Conservation (phyloP, 2,329 filamentous ascomycete species). For the Beauveria medogensis region DNA sequence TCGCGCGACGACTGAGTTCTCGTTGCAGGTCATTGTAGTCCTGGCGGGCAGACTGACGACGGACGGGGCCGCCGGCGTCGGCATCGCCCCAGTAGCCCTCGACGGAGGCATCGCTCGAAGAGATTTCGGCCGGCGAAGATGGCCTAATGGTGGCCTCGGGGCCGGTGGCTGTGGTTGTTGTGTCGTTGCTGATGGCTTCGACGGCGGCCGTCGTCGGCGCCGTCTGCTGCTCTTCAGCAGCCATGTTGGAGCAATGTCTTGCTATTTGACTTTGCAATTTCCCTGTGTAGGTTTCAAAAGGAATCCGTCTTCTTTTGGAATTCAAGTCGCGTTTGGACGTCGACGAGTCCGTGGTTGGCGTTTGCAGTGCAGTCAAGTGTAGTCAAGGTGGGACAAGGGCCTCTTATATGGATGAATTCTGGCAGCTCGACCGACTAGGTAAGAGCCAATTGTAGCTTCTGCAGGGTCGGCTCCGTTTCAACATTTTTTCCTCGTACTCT, state of each 20-base stretch:
- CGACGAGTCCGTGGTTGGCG: background rate
- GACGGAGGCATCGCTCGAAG: constrained; percentile 6
- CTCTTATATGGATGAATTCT: background rate
- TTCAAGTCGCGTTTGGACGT: background rate
- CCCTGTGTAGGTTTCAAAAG: background rate
- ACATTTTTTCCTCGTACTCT: background rate
- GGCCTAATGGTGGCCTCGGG: background rate
- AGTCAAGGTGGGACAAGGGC: background rate
- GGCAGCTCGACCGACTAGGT: background rate
- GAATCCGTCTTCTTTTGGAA: too few relatives aligned
- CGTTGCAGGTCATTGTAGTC: constrained; percentile 18
- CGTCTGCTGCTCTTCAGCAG: constrained; percentile 7
- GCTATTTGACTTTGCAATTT: too few relatives aligned
- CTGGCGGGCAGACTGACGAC: constrained; percentile 13
- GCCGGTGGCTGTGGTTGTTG: background rate
- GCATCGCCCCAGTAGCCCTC: constrained; percentile 21
- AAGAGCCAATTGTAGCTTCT: background rate
- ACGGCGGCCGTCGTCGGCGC: background rate
- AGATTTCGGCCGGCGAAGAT: background rate
- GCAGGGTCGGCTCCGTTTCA: background rate
- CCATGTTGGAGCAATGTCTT: background rate
- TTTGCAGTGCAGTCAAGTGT: background rate
- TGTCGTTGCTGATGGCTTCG: background rate
- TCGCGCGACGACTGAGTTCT: constrained; percentile 16
- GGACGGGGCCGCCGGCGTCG: constrained; percentile 16